Percentiles rank a stretch among this genome's conserved stretches.
phyloP scores from a whole-genome alignment of 768 basidiomycete species.

The Galerina marginata region DNA sequence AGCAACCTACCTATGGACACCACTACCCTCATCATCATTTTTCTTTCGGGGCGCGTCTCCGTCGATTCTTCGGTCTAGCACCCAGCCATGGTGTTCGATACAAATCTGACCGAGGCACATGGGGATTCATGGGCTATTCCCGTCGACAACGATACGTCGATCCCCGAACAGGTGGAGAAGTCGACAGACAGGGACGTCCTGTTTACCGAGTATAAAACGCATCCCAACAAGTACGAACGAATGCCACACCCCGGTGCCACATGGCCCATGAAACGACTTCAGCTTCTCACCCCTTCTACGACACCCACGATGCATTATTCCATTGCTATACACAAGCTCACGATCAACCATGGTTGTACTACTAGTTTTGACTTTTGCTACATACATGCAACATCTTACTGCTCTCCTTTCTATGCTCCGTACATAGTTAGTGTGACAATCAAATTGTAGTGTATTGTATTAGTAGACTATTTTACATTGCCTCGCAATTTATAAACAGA shows the following conservation, averaged over 20 bases:
- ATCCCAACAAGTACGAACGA: slow-evolving; percentile 1
- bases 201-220: slow-evolving; percentile 49
- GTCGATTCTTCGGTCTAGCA: slow-evolving; percentile 59
- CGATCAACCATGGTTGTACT: too few species aligned
- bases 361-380: too few species aligned
- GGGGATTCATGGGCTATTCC: slow-evolving; percentile 63
- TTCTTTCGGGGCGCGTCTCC: slow-evolving; percentile 51
- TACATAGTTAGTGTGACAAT: too few species aligned
- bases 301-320: too few species aligned
- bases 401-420: too few species aligned
- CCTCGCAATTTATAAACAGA: too few species aligned
- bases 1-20: slow-evolving; percentile 33
- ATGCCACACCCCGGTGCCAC: neutral
- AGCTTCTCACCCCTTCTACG: too few species aligned
- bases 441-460: too few species aligned
- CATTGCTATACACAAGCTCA: too few species aligned
- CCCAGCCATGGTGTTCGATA: slow-evolving; percentile 45
- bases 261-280: too few species aligned
- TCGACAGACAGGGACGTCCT: slow-evolving; percentile 61
- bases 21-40: slow-evolving; percentile 33
- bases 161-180: slow-evolving; percentile 53
- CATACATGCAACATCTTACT: too few species aligned
- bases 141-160: slow-evolving; percentile 55
- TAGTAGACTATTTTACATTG: too few species aligned
- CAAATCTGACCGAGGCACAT: slow-evolving; percentile 48